A percentile compares a stretch with the other conserved stretches of the same genome.
phyloP scores from a whole-genome alignment of 2,329 filamentous ascomycete species.

The Claviceps humidiphila region DNA sequence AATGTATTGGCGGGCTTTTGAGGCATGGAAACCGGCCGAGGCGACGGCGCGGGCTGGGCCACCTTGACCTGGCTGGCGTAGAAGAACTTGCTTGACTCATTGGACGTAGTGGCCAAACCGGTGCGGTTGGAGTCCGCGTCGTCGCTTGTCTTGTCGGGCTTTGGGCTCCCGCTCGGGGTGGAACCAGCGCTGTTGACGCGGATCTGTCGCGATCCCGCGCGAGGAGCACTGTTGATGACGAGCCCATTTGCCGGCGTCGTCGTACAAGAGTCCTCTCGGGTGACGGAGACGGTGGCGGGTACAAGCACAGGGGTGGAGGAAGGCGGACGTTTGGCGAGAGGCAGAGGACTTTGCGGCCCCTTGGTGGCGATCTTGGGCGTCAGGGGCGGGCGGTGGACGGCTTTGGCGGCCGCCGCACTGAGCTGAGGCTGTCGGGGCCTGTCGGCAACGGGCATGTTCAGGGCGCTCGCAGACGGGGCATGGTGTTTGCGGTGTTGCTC shows the following conservation, averaged over 20 bases:
- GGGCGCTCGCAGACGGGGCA: constrained; percentile 8
- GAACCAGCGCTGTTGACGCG: constrained; percentile 55
- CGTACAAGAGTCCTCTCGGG: constrained; percentile 35
- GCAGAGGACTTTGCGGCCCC: constrained; percentile 17
- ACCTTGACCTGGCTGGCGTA: constrained; percentile 68
- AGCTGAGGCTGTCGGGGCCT: constrained; percentile 57
- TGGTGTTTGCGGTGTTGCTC: constrained; percentile 2
- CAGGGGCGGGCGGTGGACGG: constrained; percentile 33
- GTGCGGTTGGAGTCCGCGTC: constrained; percentile 21
- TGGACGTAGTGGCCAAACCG: constrained; percentile 16
- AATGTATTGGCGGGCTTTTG: constrained; percentile 36
- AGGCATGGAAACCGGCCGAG: constrained; percentile 24
- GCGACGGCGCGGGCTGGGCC: constrained; percentile 22
- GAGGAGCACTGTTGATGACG: constrained; percentile 60
- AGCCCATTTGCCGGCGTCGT: constrained; percentile 41
- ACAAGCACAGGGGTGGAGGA: constrained; percentile 8
- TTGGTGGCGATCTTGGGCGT: constrained; percentile 43
- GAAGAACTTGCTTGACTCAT: constrained; percentile 58
- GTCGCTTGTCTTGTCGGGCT: constrained; percentile 27
- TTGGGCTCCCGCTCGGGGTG: constrained; percentile 52
- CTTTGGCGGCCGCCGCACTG: constrained; percentile 46
- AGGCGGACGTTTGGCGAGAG: constrained; percentile 25
- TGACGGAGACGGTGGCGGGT: constrained; percentile 10
- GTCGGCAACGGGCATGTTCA: constrained; percentile 34
- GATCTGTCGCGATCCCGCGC: constrained; percentile 59